phyloP scores from a whole-genome alignment of 345 rosid genomes.

The Leavenworthia alabamica region DNA sequence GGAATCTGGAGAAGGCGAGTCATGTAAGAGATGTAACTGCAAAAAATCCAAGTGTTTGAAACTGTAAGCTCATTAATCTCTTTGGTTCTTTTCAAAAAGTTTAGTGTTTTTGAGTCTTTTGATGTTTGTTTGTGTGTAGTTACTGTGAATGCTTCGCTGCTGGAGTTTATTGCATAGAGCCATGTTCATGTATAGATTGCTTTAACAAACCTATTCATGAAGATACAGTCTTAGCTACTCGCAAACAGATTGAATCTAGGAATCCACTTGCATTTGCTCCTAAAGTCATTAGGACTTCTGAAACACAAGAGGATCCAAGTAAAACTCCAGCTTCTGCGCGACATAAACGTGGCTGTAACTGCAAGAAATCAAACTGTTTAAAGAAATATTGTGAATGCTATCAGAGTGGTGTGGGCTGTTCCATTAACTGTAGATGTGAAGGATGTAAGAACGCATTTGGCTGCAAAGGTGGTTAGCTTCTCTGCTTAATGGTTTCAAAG shows the following conservation, averaged over 20 bases:
- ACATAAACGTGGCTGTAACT: conserved; percentile 96
- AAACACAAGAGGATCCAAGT: conserved; percentile 60
- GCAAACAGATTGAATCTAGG: conserved; percentile 92
- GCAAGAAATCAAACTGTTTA: conserved; percentile 90
- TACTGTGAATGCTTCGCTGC: conserved; percentile 96
- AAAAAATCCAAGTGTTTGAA: conserved; percentile 93
- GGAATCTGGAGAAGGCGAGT: conserved; percentile 60
- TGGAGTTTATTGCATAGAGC: conserved; percentile 88
- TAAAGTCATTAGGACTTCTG: conserved; percentile 69
- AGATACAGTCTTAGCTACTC: conserved; percentile 88
- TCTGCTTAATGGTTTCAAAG: neutral
- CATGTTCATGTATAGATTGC: conserved; percentile 93
- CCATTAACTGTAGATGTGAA: conserved; percentile 93
- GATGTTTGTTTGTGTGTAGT: conserved; percentile 13
- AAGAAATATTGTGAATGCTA: conserved; percentile 99
- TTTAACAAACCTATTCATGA: conserved; percentile 89
- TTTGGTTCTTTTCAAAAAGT: neutral
- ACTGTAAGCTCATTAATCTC: conserved; percentile 58
- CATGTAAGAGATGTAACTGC: conserved; percentile 95
- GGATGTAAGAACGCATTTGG: conserved; percentile 94
- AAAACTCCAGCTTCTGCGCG: conserved; percentile 94
- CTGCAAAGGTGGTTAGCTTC: conserved; percentile 74
- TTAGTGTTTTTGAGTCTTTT: conserved; percentile 1
- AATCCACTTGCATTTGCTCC: conserved; percentile 99
- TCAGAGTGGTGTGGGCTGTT: conserved; percentile 99